Conservation (phyloP, 495 filamentous ascomycete genomes). For the Cairneyella variabilis region DNA sequence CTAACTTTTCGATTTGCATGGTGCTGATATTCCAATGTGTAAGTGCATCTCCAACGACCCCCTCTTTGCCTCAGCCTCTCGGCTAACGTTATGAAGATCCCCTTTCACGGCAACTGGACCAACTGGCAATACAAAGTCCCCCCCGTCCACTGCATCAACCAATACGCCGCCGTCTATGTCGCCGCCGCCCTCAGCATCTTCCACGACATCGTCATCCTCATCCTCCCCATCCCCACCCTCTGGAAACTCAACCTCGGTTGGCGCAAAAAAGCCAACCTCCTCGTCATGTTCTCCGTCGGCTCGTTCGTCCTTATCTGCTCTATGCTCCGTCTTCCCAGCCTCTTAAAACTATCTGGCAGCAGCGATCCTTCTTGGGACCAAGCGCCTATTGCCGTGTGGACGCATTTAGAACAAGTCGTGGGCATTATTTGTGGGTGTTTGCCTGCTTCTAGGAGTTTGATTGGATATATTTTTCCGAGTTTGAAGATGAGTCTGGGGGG, state of each 20-base stretch:
- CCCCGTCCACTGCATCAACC: conserved; percentile 30
- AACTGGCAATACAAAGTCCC: conserved; percentile 26
- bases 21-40: conserved; percentile 3
- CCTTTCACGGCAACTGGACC: conserved; percentile 34
- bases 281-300: conserved; percentile 12
- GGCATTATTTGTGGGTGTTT: conserved; percentile 33
- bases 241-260: conserved; percentile 3
- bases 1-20: conserved; percentile 19
- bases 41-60: too few species aligned
- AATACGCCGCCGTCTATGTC: conserved; percentile 21
- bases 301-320: conserved; percentile 3
- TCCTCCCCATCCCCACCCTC: conserved; percentile 2
- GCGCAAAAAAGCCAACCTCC: conserved; percentile 5
- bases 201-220: conserved; percentile 4
- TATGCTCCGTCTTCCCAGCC: not conserved
- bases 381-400: conserved; percentile 21
- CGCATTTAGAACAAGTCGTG: conserved; percentile 28
- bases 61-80: not conserved
- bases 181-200: conserved; percentile 5
- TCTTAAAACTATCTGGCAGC: not conserved
- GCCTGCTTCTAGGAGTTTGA: conserved; percentile 26
- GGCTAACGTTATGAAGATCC: conserved; percentile 12
- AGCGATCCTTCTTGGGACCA: conserved; percentile 6
- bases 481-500: not conserved
- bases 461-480: conserved; percentile 6